These are phyloP conservation scores for Colletotrichum godetiae DNA, from an alignment of 2,329 filamentous ascomycete genomes.

Conservation along the genomic window DNA sequence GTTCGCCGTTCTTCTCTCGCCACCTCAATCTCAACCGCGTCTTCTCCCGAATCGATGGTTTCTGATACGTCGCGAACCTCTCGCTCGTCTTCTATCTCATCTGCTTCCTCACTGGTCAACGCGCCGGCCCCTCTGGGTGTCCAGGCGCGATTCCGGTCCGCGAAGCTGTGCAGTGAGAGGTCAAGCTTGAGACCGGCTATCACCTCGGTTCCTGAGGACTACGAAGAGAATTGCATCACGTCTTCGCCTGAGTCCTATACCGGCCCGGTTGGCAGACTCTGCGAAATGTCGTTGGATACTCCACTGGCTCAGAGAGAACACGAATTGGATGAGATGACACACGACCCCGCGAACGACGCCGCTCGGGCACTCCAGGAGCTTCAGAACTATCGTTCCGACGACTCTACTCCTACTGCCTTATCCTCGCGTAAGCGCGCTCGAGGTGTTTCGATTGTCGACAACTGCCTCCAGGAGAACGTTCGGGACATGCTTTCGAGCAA, in stretches of 20 bases:
- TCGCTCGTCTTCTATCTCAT: slow-evolving; percentile 74
- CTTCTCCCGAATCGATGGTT: slow-evolving; percentile 76
- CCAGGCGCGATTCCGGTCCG: slow-evolving; percentile 72
- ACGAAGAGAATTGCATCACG: slow-evolving; percentile 61
- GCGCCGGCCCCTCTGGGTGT: slow-evolving; percentile 69
- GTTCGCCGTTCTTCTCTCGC: slow-evolving; percentile 72
- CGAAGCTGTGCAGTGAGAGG: slow-evolving; percentile 69
- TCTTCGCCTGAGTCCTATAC: slow-evolving; percentile 69
- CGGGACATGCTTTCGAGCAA: slow-evolving; percentile 67
- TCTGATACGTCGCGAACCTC: slow-evolving; percentile 72
- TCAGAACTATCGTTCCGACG: slow-evolving; percentile 61
- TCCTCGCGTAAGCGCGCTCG: slow-evolving; percentile 66
- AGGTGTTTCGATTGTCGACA: slow-evolving; percentile 65
- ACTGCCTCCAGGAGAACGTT: slow-evolving; percentile 74
- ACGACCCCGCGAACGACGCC: slow-evolving; percentile 62
- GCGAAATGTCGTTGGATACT: slow-evolving; percentile 61
- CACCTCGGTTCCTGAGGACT: slow-evolving; percentile 68
- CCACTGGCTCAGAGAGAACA: slow-evolving; percentile 57
- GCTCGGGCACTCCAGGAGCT: slow-evolving; percentile 70
- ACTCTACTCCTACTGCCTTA: slow-evolving; percentile 53
- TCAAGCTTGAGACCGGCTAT: slow-evolving; percentile 63
- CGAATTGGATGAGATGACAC: slow-evolving; percentile 56
- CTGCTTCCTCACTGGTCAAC: slow-evolving; percentile 69
- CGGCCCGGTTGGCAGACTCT: slow-evolving; percentile 63
- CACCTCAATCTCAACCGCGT: slow-evolving; percentile 71